A percentile compares a stretch with the other conserved stretches of the same genome.
Conservation (phyloP, 2,329 filamentous ascomycete species). For the Aspergillus tamarii region DNA sequence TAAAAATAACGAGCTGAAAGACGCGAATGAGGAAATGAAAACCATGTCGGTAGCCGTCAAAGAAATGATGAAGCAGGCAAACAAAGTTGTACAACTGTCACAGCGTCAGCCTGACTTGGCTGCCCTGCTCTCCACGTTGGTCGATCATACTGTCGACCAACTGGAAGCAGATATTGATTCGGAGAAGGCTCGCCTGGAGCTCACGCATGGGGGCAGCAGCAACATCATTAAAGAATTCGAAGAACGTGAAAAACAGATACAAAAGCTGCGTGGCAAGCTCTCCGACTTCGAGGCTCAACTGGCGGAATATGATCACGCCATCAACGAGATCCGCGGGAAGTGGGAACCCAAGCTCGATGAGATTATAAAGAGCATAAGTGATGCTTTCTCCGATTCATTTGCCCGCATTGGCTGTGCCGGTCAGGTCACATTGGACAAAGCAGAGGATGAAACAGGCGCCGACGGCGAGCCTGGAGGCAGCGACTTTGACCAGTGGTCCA, state of each 20-base stretch:
- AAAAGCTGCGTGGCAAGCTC: constrained; percentile 63
- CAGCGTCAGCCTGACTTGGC: constrained; percentile 28
- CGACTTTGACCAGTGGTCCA: constrained; percentile 91
- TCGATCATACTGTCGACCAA: constrained; percentile 61
- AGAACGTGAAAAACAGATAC: constrained; percentile 70
- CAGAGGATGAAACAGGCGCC: constrained; percentile 38
- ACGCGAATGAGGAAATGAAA: constrained; percentile 41
- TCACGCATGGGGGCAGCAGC: constrained; percentile 77
- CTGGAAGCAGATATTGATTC: constrained; percentile 74
- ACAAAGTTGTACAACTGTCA: constrained; percentile 17
- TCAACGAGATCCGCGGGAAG: constrained; percentile 66
- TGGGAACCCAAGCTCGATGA: constrained; percentile 86
- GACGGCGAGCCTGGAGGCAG: constrained; percentile 50
- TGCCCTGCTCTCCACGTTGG: constrained; percentile 49
- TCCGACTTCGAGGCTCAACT: constrained; percentile 60
- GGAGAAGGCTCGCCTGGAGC: constrained; percentile 73
- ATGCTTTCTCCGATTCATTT: constrained; percentile 92
- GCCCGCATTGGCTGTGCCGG: constrained; percentile 92
- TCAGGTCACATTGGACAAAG: constrained; percentile 85
- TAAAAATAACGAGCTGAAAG: constrained; percentile 45
- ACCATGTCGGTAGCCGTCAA: constrained; percentile 24
- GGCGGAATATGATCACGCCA: constrained; percentile 58
- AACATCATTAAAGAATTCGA: constrained; percentile 78
- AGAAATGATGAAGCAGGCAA: constrained; percentile 22
- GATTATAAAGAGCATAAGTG: constrained; percentile 79